These are phyloP conservation scores for Fomes fomentarius DNA, from an alignment of 1,284 basidiomycete species.

Conservation along the genomic window DNA sequence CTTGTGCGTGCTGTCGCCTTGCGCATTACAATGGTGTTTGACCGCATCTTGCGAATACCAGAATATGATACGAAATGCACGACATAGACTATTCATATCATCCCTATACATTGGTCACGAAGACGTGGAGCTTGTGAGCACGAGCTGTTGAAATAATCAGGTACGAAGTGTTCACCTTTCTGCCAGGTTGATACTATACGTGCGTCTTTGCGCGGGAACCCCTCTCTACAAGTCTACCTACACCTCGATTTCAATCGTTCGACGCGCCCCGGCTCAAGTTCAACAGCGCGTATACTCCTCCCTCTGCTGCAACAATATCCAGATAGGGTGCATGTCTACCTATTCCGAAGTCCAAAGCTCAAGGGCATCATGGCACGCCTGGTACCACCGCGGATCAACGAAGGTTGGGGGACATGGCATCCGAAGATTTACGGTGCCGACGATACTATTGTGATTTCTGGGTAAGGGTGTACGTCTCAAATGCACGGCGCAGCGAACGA, in stretches of 20 bases:
- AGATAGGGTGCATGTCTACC: conserved; percentile 73
- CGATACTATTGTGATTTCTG: conserved; percentile 90
- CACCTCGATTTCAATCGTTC: conserved; percentile 91
- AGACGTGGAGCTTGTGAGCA: conserved; percentile 38
- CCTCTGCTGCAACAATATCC: conserved; percentile 77
- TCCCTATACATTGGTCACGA: conserved; percentile 51
- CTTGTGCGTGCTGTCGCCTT: conserved; percentile 35
- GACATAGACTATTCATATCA: conserved; percentile 82
- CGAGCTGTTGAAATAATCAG: not conserved
- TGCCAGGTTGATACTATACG: conserved; percentile 70
- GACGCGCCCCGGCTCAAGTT: conserved; percentile 79
- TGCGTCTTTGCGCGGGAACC: conserved; percentile 60
- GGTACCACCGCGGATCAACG: conserved; percentile 93
- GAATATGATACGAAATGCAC: conserved; percentile 78
- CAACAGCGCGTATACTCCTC: conserved; percentile 76
- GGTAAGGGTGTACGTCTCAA: conserved; percentile 57
- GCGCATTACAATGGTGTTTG: not conserved
- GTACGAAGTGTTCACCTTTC: not conserved
- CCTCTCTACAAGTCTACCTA: conserved; percentile 70
- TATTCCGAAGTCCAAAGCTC: conserved; percentile 88
- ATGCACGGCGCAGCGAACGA: not conserved
- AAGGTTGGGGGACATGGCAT: conserved; percentile 99
- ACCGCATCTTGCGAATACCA: conserved; percentile 35
- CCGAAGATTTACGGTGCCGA: conserved; percentile 96
- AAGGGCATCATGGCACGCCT: conserved; percentile 73